These are phyloP conservation scores for Rhizopogon vesiculosus DNA, from an alignment of 768 basidiomycete species.

Conservation along the genomic window DNA sequence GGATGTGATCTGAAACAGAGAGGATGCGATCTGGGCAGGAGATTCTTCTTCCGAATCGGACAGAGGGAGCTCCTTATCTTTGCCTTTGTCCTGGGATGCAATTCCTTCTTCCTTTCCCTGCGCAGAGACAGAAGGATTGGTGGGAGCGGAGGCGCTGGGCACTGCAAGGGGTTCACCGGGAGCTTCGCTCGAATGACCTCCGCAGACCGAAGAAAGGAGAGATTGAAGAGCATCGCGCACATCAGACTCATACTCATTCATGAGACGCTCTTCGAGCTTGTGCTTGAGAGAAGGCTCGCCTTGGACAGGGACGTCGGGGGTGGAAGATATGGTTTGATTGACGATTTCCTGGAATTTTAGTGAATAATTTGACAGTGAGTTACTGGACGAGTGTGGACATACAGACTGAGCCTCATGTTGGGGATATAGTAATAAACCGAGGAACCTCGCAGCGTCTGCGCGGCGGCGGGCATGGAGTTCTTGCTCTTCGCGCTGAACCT, in stretches of 20 bases:
- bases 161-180: neutral
- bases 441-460: neutral
- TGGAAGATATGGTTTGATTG: neutral
- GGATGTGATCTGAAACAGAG: slow-evolving; percentile 35
- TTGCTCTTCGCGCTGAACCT: neutral
- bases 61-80: slow-evolving; percentile 30
- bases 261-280: neutral
- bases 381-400: neutral
- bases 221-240: neutral
- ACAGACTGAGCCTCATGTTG: neutral
- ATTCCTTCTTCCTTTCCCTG: neutral
- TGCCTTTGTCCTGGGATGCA: slow-evolving; percentile 10
- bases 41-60: slow-evolving; percentile 7
- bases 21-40: neutral
- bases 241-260: slow-evolving; percentile 2
- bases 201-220: neutral
- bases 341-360: neutral
- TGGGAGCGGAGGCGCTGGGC: neutral
- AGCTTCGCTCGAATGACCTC: neutral
- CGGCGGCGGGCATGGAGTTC: neutral
- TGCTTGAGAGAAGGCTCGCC: neutral
- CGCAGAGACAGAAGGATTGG: neutral
- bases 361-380: neutral
- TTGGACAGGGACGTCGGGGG: neutral
- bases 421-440: neutral